Percentiles rank a stretch among this genome's conserved stretches.
Conservation (phyloP, 2,329 filamentous ascomycete genomes). For the Thielaviopsis euricoi region DNA sequence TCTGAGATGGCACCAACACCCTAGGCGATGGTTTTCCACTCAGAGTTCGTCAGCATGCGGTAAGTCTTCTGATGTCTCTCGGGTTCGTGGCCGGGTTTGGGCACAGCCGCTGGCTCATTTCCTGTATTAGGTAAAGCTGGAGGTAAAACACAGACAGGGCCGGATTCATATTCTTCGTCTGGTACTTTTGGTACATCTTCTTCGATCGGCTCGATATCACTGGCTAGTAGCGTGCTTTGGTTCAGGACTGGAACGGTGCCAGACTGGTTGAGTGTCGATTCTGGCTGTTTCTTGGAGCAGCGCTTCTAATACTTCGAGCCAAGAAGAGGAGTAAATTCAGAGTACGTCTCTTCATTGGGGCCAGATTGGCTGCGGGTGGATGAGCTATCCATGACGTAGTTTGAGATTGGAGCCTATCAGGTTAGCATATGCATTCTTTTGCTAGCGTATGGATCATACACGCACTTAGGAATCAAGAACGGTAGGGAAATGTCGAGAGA, state of each 20-base stretch:
- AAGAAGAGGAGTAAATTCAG: neutral
- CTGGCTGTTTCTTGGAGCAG: neutral
- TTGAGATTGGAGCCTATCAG: neutral
- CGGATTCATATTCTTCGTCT: neutral
- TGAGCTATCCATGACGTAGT: neutral
- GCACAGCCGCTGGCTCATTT: neutral
- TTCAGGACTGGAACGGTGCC: neutral
- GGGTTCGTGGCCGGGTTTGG: no score
- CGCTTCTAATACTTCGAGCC: neutral
- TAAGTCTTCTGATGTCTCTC: neutral
- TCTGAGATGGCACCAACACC: conserved; percentile 7
- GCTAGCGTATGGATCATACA: neutral
- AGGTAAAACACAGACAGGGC: neutral
- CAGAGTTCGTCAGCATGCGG: conserved; percentile 6
- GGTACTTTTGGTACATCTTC: neutral
- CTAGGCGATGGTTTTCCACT: conserved; percentile 9
- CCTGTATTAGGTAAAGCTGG: neutral
- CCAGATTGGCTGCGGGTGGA: neutral
- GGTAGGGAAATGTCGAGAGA: neutral
- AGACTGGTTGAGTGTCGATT: neutral
- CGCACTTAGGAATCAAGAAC: neutral
- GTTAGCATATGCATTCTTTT: neutral
- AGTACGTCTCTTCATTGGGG: neutral
- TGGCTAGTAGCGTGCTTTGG: neutral
- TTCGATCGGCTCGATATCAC: neutral